Evolutionary conservation across 306 rosid genomes (phyloP), one percentile per base, ranked within the genome.

Genomic region (Rosa lucieae): DNA sequence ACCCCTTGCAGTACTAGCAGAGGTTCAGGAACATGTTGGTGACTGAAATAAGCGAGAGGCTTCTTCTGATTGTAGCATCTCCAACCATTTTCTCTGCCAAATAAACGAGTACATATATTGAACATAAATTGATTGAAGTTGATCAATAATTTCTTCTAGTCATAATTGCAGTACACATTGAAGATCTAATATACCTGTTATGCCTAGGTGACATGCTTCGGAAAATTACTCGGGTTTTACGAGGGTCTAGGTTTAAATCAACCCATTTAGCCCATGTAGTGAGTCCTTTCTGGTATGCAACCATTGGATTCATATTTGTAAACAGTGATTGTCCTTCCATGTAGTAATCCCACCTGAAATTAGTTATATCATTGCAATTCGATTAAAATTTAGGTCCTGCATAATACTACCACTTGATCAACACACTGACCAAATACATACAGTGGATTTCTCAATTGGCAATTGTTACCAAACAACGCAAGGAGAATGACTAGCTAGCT

Each of bases 221-320:
- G 68, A 95, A 95, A 81, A 93, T 76, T 49, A 95, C 91, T 53
- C 76, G 79, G 85, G 91, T 91, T 87, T 76, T 85, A 46, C 74
- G 82, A 46, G 97, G 97, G 70, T 91, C 87, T 39, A 95, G 87
- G 79, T 95, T 95, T 55, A 89, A 78, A 85, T 93, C 97, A 77
- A 91, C 88, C 99, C 99, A 95, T 82, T 86, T 95, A 78, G 99
- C 97, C 99, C 98, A 95, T 77, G 98, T 93, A 17, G 89, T 87
- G 53, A 95, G 98, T 86, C 97, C 99, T 79, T 90, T 95, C 79
- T 91, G 93, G 84, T 93, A 95, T 39, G 99, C 99, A 84, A 93
- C 85, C 98, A 95, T 95, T 65, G 97, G 96, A 82, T 95, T 91
- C 96, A 95, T 85, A 75, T 77, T 86, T 81, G 71, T 87, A 65